These are phyloP conservation scores for Mariannaea elegans DNA, from an alignment of 2,329 filamentous ascomycete genomes.

Conservation along the genomic window DNA sequence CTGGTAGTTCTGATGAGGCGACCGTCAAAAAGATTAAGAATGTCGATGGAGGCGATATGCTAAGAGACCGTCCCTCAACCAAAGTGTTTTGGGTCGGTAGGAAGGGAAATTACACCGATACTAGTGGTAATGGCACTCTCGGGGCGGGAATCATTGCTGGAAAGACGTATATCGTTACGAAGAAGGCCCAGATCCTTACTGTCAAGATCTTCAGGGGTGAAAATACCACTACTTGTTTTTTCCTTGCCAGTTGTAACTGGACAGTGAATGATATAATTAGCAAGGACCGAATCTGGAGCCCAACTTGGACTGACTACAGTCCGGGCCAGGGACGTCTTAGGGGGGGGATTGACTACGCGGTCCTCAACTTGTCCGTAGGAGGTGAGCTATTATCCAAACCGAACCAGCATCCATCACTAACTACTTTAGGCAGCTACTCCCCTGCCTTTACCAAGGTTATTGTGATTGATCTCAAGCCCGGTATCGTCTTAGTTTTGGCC, in stretches of 20 bases:
- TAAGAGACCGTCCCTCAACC: slow-evolving; percentile 10
- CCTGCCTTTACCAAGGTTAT: slow-evolving; percentile 29
- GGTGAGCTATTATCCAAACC: slow-evolving; percentile 11
- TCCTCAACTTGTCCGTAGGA: slow-evolving; percentile 56
- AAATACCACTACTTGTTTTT: slow-evolving; percentile 28
- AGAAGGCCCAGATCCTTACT: slow-evolving; percentile 51
- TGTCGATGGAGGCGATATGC: not conserved
- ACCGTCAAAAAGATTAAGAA: slow-evolving; percentile 51
- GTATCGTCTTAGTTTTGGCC: slow-evolving; percentile 51
- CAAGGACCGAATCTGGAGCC: too few relatives aligned
- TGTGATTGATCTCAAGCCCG: slow-evolving; percentile 31
- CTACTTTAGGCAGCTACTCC: slow-evolving; percentile 6
- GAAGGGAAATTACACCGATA: slow-evolving; percentile 11
- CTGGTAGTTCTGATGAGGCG: slow-evolving; percentile 50
- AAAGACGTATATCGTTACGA: slow-evolving; percentile 45
- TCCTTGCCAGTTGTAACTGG: slow-evolving; percentile 48
- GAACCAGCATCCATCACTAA: not conserved
- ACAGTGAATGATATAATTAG: slow-evolving; percentile 45
- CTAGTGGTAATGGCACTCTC: slow-evolving; percentile 29
- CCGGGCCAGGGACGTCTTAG: too few relatives aligned
- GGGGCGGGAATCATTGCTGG: slow-evolving; percentile 31
- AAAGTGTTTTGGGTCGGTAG: slow-evolving; percentile 24
- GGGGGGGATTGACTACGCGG: slow-evolving; percentile 44
- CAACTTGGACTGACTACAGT: too few relatives aligned
- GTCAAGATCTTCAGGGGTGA: slow-evolving; percentile 51